Evolutionary conservation across 148 eudicot genomes (phyloP), one percentile per base, ranked within the genome.

Genomic region (Silene latifolia): DNA sequence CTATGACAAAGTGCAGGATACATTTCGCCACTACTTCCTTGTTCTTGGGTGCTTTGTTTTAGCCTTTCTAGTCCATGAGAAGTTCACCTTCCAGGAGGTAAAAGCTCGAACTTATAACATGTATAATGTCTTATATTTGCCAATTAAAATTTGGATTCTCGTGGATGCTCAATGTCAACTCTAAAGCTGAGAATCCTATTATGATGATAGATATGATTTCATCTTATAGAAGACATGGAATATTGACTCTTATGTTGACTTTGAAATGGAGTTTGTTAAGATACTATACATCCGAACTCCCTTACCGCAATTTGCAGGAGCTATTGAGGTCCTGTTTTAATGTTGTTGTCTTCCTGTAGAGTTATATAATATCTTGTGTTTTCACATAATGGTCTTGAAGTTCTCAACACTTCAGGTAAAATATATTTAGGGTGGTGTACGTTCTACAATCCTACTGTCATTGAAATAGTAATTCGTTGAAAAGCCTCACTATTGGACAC

Each of bases 11-110:
- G 84, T 79, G 57, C 90, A 83, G 11, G 98, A 94, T 75, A 94
- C 97, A 4, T 94, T 94, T 77, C 86, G 98, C 29, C 89, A 94
- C 79, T 83, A 82, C 68, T 79, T 90, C 53, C 88, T 94, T 17
- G 76, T 89, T 44, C 80, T 82, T 62, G 86, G 74, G 8, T 76
- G 92, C 86, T 78, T 94, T 21, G 61, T 90, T 65, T 64, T 94
- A 80, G 98, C 97, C 13, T 78, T 94, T 3, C 18, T 90, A 46
- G 25, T 91, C 61, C 83, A 94, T 62, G 98, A 94, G 88, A 94
- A 90, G 83, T 90, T 94, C 80, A 87, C 91, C 39, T 62, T 87
- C 71, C 86, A 85, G 80, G 98, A 94, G 98, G 98, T 94, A 73
- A 56, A 57, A 20, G 23, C 23, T 32, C 4, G 12, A 39, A 54